phyloP scores from a whole-genome alignment of 2,329 filamentous ascomycete genomes.

The Decorospora gaudefroyi region DNA sequence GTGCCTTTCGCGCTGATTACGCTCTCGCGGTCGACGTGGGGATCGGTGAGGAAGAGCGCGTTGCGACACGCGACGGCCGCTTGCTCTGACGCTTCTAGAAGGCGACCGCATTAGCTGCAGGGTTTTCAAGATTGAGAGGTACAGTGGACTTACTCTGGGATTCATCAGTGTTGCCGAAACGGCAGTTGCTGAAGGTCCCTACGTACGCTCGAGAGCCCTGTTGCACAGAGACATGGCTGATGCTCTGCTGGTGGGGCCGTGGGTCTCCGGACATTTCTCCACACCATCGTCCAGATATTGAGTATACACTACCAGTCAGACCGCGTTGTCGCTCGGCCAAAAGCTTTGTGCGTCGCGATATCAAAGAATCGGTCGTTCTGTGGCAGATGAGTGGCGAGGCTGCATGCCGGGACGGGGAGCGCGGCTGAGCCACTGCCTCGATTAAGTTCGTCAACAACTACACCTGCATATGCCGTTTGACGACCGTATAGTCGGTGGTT shows the following conservation, averaged over 20 bases:
- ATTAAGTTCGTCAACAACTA: too few relatives aligned
- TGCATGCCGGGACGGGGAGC: too few relatives aligned
- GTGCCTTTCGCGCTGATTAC: conserved; percentile 14
- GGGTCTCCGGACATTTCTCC: neutral
- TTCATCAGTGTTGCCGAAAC: neutral
- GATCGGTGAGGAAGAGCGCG: conserved; percentile 18
- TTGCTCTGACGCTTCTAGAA: conserved; percentile 2
- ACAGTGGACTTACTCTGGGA: neutral
- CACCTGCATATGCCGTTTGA: too few relatives aligned
- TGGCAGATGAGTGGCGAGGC: too few relatives aligned
- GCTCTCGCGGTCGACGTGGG: conserved; percentile 13
- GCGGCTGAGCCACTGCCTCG: too few relatives aligned
- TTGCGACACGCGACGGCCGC: conserved; percentile 11
- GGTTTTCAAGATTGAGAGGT: too few relatives aligned
- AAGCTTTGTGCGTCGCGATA: too few relatives aligned
- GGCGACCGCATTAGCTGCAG: neutral
- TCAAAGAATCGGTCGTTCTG: too few relatives aligned
- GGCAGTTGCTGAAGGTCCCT: neutral
- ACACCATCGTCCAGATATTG: neutral
- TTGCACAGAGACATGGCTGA: neutral
- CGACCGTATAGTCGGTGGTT: too few relatives aligned
- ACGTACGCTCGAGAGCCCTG: neutral
- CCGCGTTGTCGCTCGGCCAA: too few relatives aligned
- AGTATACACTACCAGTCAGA: neutral
- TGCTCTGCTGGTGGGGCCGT: neutral